Evolutionary conservation across 345 rosid species (phyloP), one percentile per base, ranked within the genome.

Genomic region (Cardamine chenopodiifolia): DNA sequence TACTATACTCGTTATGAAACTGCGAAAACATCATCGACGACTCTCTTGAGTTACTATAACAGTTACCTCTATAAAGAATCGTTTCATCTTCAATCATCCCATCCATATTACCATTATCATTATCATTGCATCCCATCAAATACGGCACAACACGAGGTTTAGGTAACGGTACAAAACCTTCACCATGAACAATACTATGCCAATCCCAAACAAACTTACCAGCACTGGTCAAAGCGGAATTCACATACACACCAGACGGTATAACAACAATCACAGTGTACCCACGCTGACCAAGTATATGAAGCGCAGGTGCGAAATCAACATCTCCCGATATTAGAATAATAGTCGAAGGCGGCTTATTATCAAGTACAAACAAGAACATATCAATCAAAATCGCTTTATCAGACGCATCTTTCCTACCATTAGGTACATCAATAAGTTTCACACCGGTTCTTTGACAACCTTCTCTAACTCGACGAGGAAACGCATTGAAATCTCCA

Each of bases 131-230:
- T 0, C 89, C 93, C 81, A 76, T 72, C 6, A 88, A 72, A 83
- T 82, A 87, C 26, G 85, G 84, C 35, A 86, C 20, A 47, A 82
- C 45, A 54, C 82, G 91, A 29, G 80, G 61, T 77, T 84, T 89
- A 0, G 83, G 62, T 1, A 83, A 62, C 4, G 86, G 92, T 20
- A 88, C 86, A 80, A 88, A 95, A 12, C 99, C 99, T 85, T 92
- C 96, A 22, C 99, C 99, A 18, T 85, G 96, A 81, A 90, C 96
- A 79, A 95, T 90, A 61, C 96, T 90, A 15, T 87, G 87, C 99
- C 99, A 95, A 76, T 95, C 98, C 99, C 99, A 95, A 25, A 95
- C 96, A 70, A 86, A 95, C 70, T 79, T 92, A 67, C 97, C 98
- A 34, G 97, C 97, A 85, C 85, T 92, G 80, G 87, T 65, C 62